Conservation (phyloP, 2,329 filamentous ascomycete species). For the Aschersonia sp. region DNA sequence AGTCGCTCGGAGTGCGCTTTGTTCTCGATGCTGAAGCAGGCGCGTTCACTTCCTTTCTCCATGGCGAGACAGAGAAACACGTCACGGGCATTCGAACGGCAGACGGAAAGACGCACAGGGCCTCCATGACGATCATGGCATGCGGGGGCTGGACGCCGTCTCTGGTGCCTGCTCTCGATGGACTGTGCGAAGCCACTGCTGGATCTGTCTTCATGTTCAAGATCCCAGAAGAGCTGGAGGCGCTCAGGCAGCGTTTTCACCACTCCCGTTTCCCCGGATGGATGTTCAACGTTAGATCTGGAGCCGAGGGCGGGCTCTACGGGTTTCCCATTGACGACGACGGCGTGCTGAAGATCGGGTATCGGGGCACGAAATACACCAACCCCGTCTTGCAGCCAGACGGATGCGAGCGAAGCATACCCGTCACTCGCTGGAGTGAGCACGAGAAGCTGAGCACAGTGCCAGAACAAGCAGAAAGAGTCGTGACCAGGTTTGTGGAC, state of each 20-base stretch:
- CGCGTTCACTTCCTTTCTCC: constrained; percentile 13
- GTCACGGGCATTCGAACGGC: constrained; percentile 23
- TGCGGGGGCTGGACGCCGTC: constrained; percentile 29
- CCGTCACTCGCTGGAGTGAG: constrained; percentile 21
- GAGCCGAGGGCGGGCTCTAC: constrained; percentile 25
- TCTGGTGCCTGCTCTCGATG: constrained; percentile 23
- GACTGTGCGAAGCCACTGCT: constrained; percentile 31
- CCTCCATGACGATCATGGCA: constrained; percentile 21
- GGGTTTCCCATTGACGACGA: constrained; percentile 29
- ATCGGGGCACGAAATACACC: constrained; percentile 34
- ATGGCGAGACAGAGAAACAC: constrained; percentile 6
- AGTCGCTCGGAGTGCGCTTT: constrained; percentile 23
- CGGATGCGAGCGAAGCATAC: constrained; percentile 22
- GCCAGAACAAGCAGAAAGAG: constrained; percentile 13
- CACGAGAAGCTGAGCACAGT: constrained; percentile 10
- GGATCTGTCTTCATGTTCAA: constrained; percentile 28
- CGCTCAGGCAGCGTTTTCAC: constrained; percentile 23
- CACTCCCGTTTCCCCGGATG: constrained; percentile 31
- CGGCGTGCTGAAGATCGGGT: constrained; percentile 33
- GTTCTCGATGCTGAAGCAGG: constrained; percentile 20
- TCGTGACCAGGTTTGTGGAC: constrained; percentile 18
- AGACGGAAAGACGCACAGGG: constrained; percentile 18
- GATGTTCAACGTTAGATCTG: constrained; percentile 19
- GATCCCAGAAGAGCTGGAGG: constrained; percentile 18
- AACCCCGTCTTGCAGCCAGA: constrained; percentile 23